Conservation (phyloP, 2,329 filamentous ascomycete species). For the Penicillium sclerotigenum region DNA sequence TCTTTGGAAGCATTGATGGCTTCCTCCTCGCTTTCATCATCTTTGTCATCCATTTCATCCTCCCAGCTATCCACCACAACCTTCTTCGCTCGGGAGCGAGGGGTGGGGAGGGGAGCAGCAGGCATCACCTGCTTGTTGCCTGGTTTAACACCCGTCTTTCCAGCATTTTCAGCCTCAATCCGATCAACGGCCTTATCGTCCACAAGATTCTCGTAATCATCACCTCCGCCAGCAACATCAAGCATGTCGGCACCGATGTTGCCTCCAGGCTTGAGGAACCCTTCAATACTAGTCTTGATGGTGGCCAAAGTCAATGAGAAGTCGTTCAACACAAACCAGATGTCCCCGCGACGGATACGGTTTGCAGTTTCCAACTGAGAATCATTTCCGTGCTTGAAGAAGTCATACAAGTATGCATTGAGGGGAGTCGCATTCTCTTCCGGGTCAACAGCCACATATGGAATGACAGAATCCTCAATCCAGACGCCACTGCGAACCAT, state of each 20-base stretch:
- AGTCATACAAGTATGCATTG: constrained; percentile 61
- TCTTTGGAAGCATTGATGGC: background rate
- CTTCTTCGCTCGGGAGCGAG: background rate
- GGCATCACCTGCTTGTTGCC: background rate
- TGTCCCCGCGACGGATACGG: constrained; percentile 61
- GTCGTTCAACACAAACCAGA: constrained; percentile 71
- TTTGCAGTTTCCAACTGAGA: constrained; percentile 62
- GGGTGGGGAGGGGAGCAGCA: background rate
- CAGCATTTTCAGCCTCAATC: background rate
- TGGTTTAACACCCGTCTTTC: background rate
- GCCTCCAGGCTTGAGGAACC: constrained; percentile 27
- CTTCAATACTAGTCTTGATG: constrained; percentile 33
- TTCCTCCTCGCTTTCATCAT: background rate
- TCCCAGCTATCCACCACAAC: constrained; percentile 25
- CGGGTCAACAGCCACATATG: constrained; percentile 62
- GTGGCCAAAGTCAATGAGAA: constrained; percentile 53
- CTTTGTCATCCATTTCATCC: constrained; percentile 11
- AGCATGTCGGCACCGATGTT: constrained; percentile 18
- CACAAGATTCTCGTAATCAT: constrained; percentile 22
- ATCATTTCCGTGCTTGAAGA: constrained; percentile 70
- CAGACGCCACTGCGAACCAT: constrained; percentile 67
- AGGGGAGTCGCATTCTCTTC: constrained; percentile 49
- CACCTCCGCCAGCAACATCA: constrained; percentile 30
- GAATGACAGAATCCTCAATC: constrained; percentile 70
- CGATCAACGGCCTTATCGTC: constrained; percentile 13